A percentile compares a stretch with the other conserved stretches of the same genome.
Conservation (phyloP, 208 protist genomes). For the Wallacemonas sp. region DNA sequence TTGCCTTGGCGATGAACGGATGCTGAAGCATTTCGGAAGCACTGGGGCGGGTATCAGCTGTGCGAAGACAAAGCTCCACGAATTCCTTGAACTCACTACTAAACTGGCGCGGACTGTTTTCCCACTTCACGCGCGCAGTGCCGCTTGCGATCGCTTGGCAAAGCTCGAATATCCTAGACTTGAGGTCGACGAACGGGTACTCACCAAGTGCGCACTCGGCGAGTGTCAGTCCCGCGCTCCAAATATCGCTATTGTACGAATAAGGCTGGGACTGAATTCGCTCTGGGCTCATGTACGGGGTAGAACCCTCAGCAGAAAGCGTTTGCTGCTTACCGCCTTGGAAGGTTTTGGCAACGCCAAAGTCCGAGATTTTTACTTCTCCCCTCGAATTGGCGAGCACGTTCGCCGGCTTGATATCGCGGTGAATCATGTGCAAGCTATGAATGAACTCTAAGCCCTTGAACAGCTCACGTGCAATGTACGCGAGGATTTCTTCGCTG, state of each 20-base stretch:
- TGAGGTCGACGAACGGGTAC: slow-evolving; percentile 82
- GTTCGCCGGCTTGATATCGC: slow-evolving; percentile 97
- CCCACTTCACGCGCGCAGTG: slow-evolving; percentile 71
- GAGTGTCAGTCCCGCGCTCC: slow-evolving; percentile 89
- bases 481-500: slow-evolving; percentile 77
- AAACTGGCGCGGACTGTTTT: slow-evolving; percentile 32
- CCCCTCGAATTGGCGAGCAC: slow-evolving; percentile 95
- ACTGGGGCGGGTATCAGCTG: slow-evolving; percentile 46
- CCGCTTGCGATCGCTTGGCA: slow-evolving; percentile 71
- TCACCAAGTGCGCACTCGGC: slow-evolving; percentile 82
- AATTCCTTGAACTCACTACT: slow-evolving; percentile 74
- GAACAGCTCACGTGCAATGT: slow-evolving; percentile 84
- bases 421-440: slow-evolving; percentile 89
- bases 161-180: slow-evolving; percentile 79
- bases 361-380: slow-evolving; percentile 96
- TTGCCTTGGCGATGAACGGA: slow-evolving; percentile 72
- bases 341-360: slow-evolving; percentile 93
- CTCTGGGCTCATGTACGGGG: slow-evolving; percentile 95
- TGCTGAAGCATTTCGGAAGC: slow-evolving; percentile 74
- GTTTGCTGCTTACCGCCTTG: slow-evolving; percentile 75
- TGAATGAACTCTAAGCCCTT: slow-evolving; percentile 85
- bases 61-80: slow-evolving; percentile 69
- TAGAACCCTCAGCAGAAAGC: slow-evolving; percentile 86
- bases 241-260: slow-evolving; percentile 91
- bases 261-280: slow-evolving; percentile 87